These are phyloP conservation scores for Pulveroboletus sp. DNA, from an alignment of 768 basidiomycete genomes.

Conservation along the genomic window DNA sequence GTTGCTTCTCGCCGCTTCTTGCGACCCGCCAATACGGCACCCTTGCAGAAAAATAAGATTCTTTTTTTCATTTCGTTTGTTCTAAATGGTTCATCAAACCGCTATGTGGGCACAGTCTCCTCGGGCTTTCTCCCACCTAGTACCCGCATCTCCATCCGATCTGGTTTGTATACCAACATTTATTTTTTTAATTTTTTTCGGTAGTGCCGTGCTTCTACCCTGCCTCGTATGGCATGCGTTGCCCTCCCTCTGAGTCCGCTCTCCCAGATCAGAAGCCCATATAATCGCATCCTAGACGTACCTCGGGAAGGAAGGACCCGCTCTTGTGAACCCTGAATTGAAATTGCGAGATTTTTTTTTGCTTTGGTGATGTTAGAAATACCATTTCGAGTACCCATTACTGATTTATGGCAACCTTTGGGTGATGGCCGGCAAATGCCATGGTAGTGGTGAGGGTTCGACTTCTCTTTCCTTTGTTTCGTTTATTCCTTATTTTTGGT, in stretches of 20 bases:
- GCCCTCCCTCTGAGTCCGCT: constrained; percentile 5
- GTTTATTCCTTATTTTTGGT: background rate
- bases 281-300: constrained; percentile 5
- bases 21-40: constrained; percentile 19
- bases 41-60: constrained; percentile 17
- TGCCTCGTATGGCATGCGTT: constrained; percentile 12
- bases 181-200: background rate
- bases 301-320: constrained; percentile 1
- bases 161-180: constrained; percentile 13
- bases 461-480: background rate
- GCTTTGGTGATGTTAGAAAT: constrained; percentile 17
- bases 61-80: constrained; percentile 19
- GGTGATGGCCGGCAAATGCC: constrained; percentile 16
- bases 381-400: constrained; percentile 2
- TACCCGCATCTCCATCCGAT: constrained; percentile 21
- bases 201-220: constrained; percentile 9
- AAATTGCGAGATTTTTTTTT: no score
- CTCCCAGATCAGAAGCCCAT: constrained; percentile 9
- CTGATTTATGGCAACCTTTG: constrained; percentile 9
- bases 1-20: constrained; percentile 29
- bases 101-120: constrained; percentile 22
- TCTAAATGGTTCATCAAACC: constrained; percentile 20
- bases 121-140: constrained; percentile 18
- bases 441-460: no score
- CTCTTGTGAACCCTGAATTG: constrained; percentile 23